These are phyloP conservation scores for Taiozyma sp. DNA, from an alignment of 1,139 yeast species.

Conservation along the genomic window DNA sequence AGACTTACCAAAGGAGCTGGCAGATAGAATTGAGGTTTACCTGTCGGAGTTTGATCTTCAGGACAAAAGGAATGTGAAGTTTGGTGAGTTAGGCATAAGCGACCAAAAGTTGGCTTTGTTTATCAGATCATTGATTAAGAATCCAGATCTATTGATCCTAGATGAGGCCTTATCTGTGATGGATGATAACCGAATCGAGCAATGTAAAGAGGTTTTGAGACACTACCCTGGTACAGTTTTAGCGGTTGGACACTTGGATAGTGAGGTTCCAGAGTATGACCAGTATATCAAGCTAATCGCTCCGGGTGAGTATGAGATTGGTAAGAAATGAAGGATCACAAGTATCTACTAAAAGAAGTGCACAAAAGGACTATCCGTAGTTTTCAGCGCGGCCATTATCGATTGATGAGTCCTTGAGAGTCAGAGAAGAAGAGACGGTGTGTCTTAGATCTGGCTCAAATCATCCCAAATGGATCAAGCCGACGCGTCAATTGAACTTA, in stretches of 20 bases:
- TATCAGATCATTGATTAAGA: constrained; percentile 68
- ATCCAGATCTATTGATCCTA: constrained; percentile 72
- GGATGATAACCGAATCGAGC: constrained; percentile 61
- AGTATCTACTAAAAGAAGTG: too few relatives aligned
- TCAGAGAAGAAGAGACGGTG: too few relatives aligned
- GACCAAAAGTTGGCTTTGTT: constrained; percentile 79
- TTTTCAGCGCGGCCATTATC: too few relatives aligned
- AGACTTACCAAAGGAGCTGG: constrained; percentile 32
- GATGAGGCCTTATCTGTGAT: constrained; percentile 95
- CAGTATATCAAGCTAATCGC: constrained; percentile 37
- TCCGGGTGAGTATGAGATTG: constrained; percentile 31
- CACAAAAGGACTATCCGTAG: too few relatives aligned
- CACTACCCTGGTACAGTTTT: constrained; percentile 66
- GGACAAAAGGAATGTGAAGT: constrained; percentile 30
- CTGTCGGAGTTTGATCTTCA: constrained; percentile 31
- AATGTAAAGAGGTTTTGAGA: constrained; percentile 63
- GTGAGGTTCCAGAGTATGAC: constrained; percentile 57
- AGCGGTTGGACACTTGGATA: constrained; percentile 69
- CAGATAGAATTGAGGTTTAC: constrained; percentile 29
- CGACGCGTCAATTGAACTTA: too few relatives aligned
- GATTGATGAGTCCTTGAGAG: too few relatives aligned
- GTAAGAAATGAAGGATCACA: neutral
- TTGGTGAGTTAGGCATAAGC: constrained; percentile 57
- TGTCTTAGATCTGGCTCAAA: too few relatives aligned
- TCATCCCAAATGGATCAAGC: too few relatives aligned